Evolutionary conservation across 2,329 filamentous ascomycete genomes (phyloP), one percentile per base, ranked within the genome.

Genomic region (Pyricularia grisea): DNA sequence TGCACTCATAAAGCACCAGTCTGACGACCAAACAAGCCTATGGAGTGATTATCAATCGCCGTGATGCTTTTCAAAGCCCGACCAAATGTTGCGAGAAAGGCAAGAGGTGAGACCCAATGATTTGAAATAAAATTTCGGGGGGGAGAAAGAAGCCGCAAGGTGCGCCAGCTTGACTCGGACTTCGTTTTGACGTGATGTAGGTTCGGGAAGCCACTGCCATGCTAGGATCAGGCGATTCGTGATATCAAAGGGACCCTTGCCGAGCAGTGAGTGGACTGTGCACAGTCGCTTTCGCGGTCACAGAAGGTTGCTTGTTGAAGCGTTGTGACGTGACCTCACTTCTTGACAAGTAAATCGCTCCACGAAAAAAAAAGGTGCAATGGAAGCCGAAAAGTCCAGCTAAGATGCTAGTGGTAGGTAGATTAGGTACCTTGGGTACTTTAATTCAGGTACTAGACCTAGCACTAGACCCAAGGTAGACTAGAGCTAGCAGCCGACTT

Each of bases 101-200:
- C 58, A 61, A 27, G 58, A 20, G n/a, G 10, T 28, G 25, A 27
- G 58, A n/a, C 23, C 42, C 42, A 20, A 55, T 55, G 20, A 55
- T 5, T n/a, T 55, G 42, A 55, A 55, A 61, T 61, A 27, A 25
- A 25, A 61, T 61, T 27, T 61, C 58, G n/a, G 17, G 23, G 23
- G 58, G 25, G 33, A 36, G 4, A 61, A 55, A 9, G 42, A 55
- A 55, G 42, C 20, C 42, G 42, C 42, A 20, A 20, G 42, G 20
- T 20, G 42, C 20, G 7, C 20, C n/a, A 5, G 23, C 25, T 61
- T 27, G 58, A 27, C 58, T 61, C 23, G 58, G 58, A 23, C n/a
- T 61, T 61, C 58, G 25, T 61, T 61, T 61, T 61, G 58, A 61
- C 58, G 58, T 61, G 58, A 25, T 61, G 58, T 61, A 61, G n/a